Evolutionary conservation across 1,284 basidiomycete species (phyloP).

Genomic region (Pseudomicrostroma phylloplanum): DNA sequence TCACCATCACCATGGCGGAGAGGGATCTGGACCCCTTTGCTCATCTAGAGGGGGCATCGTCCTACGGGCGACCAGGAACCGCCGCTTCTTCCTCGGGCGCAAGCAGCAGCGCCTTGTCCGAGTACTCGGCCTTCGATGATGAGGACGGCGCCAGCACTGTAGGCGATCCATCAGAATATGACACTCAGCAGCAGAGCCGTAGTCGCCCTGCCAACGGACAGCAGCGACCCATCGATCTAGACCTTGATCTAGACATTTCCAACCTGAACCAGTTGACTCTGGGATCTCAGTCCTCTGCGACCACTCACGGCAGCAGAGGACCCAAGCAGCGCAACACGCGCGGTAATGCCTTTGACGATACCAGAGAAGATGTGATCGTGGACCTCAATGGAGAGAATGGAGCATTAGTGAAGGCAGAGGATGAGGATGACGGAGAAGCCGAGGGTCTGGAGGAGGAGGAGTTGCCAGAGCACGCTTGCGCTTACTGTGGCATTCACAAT

Average conservation of each 20-base stretch:
- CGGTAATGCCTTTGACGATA: no score
- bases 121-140: conserved; percentile 25
- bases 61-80: conserved; percentile 16
- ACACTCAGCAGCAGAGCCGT: background rate
- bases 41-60: conserved; percentile 38
- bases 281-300: conserved; percentile 17
- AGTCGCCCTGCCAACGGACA: background rate
- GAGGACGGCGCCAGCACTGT: background rate
- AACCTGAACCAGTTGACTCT: conserved; percentile 33
- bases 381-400: background rate
- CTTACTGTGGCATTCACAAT: conserved; percentile 96
- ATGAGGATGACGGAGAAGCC: conserved; percentile 61
- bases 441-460: conserved; percentile 61
- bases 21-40: conserved; percentile 31
- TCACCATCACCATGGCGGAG: conserved; percentile 11
- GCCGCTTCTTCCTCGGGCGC: no score
- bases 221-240: conserved; percentile 22
- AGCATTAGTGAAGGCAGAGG: background rate
- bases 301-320: background rate
- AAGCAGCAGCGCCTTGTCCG: conserved; percentile 18
- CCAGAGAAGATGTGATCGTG: conserved; percentile 5
- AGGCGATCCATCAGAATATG: background rate
- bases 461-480: conserved; percentile 51
- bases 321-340: no score
- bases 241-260: conserved; percentile 32